These are phyloP conservation scores for Lenzites betulinus DNA, from an alignment of 768 basidiomycete species.

Conservation along the genomic window DNA sequence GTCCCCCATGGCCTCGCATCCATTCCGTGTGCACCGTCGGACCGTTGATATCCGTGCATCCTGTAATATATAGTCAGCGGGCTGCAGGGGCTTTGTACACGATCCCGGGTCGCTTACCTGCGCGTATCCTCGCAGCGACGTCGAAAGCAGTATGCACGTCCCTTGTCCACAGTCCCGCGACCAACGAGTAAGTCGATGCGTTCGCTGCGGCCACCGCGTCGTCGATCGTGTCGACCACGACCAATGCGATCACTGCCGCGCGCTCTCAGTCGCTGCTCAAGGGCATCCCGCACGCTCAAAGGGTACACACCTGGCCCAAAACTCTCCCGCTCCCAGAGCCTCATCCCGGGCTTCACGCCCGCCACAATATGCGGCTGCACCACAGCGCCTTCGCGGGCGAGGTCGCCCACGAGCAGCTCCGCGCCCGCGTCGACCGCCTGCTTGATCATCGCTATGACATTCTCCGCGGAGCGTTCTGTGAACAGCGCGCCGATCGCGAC, in stretches of 20 bases:
- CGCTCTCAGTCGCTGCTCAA: neutral
- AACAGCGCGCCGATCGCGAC: conserved; percentile 44
- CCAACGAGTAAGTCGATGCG: conserved; percentile 51
- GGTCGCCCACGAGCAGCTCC: conserved; percentile 47
- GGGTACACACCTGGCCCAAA: conserved; percentile 56
- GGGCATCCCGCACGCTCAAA: neutral
- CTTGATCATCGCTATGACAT: conserved; percentile 44
- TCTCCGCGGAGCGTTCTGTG: conserved; percentile 46
- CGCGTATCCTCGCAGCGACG: conserved; percentile 49
- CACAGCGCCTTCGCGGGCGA: conserved; percentile 40
- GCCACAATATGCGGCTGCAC: conserved; percentile 55
- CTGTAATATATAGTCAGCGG: neutral
- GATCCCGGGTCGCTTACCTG: conserved; percentile 34
- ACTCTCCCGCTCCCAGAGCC: conserved; percentile 57
- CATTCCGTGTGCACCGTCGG: neutral
- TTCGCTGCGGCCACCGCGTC: conserved; percentile 62
- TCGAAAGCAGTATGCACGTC: conserved; percentile 46
- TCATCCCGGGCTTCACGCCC: conserved; percentile 51
- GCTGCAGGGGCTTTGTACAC: neutral
- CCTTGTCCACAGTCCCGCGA: conserved; percentile 53
- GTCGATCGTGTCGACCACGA: conserved; percentile 47
- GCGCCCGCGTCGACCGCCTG: conserved; percentile 50
- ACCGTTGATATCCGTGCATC: neutral
- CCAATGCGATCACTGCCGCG: conserved; percentile 44
- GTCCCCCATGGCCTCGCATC: neutral